A percentile compares a stretch with the other conserved stretches of the same genome.
phyloP scores from a whole-genome alignment of 345 rosid species.

The Eucalyptus coolabah region DNA sequence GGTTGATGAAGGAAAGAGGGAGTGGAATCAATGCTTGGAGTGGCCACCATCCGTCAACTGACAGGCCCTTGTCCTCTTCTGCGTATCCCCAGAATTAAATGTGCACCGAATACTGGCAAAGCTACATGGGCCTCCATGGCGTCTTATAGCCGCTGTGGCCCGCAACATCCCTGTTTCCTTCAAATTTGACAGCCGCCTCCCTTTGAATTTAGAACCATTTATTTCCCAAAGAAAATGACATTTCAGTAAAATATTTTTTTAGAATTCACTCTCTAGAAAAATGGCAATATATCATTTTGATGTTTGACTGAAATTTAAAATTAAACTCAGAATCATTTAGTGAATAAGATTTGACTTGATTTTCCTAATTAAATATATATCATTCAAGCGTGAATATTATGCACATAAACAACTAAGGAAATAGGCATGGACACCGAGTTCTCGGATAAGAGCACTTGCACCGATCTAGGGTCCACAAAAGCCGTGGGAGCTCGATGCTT shows the following conservation, averaged over 20 bases:
- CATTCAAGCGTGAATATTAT: fast-evolving
- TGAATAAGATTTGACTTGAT: neutral
- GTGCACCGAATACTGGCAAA: neutral
- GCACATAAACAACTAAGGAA: neutral
- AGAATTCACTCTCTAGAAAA: too few relatives aligned
- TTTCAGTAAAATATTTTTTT: too few relatives aligned
- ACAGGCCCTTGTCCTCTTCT: neutral
- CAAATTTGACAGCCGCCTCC: neutral
- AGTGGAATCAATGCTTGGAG: neutral
- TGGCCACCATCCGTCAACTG: fast-evolving
- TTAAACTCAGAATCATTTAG: too few relatives aligned
- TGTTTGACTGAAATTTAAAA: too few relatives aligned
- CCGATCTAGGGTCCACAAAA: fast-evolving
- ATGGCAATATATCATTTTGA: neutral
- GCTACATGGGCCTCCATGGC: neutral
- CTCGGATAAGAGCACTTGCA: fast-evolving
- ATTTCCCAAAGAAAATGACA: neutral
- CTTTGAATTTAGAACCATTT: neutral
- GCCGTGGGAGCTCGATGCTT: neutral
- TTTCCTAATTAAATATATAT: too few relatives aligned
- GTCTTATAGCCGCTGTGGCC: neutral
- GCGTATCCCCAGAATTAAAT: fast-evolving
- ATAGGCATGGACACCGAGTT: too few relatives aligned
- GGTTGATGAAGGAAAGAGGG: neutral
- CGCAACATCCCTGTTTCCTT: neutral